Evolutionary conservation across 1,139 yeast genomes (phyloP).

Genomic region (Hanseniaspora uvarum): DNA sequence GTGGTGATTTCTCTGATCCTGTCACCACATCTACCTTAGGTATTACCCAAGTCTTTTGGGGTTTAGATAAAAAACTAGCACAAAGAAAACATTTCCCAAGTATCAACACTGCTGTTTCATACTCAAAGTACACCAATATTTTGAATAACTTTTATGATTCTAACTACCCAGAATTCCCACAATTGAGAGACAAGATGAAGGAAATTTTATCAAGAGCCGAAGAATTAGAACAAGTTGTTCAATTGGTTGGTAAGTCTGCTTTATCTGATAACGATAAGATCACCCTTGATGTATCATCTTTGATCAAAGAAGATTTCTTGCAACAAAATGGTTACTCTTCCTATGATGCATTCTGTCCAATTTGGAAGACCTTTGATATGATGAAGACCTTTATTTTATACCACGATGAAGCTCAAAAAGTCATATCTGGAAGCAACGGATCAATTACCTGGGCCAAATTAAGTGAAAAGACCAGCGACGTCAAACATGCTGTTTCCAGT

Average conservation of each 20-base stretch:
- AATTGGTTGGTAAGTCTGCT: constrained; percentile 97
- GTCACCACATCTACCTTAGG: constrained; percentile 96
- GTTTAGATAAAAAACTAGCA: constrained; percentile 95
- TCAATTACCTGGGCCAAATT: constrained; percentile 81
- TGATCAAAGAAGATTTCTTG: constrained; percentile 93
- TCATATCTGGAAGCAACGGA: constrained; percentile 64
- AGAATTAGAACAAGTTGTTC: constrained; percentile 97
- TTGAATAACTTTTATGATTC: constrained; percentile 75
- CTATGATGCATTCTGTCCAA: constrained; percentile 97
- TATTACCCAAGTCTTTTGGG: constrained; percentile 99
- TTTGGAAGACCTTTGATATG: constrained; percentile 98
- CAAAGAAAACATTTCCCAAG: constrained; percentile 99
- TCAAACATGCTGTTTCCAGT: constrained; percentile 85
- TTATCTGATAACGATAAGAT: constrained; percentile 93
- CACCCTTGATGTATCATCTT: constrained; percentile 80
- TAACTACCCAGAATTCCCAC: constrained; percentile 84
- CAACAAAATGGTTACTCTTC: constrained; percentile 98
- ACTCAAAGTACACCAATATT: constrained; percentile 87
- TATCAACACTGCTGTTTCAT: constrained; percentile 87
- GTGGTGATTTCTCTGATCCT: constrained; percentile 99
- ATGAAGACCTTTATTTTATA: constrained; percentile 87
- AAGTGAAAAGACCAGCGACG: constrained; percentile 76
- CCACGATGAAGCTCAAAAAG: constrained; percentile 95
- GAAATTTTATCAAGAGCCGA: constrained; percentile 94
- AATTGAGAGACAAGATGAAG: constrained; percentile 77